Conservation (phyloP, 495 filamentous ascomycete genomes). For the Aspergillus cavernicola region DNA sequence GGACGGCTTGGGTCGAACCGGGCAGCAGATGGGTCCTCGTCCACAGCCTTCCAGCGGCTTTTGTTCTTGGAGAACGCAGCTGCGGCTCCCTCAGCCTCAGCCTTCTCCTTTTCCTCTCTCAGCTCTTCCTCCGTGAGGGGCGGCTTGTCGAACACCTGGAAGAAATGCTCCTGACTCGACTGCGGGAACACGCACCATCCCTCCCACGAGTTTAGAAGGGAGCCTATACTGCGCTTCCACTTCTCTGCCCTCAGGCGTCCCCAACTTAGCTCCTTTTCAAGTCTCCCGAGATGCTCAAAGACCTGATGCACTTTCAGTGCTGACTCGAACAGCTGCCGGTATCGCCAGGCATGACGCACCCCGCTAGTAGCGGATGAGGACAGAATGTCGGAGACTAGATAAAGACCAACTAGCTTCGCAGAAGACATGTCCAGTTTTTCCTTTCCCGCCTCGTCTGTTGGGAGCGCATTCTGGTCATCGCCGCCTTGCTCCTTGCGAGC, state of each 20-base stretch:
- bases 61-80: constrained; percentile 44
- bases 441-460: constrained; percentile 29
- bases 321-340: constrained; percentile 78
- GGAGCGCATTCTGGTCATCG: constrained; percentile 26
- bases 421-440: constrained; percentile 61
- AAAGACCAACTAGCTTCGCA: constrained; percentile 77
- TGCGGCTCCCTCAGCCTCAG: constrained; percentile 36
- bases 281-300: constrained; percentile 76
- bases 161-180: constrained; percentile 69
- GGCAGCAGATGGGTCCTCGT: constrained; percentile 46
- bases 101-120: constrained; percentile 49
- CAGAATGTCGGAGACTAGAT: constrained; percentile 84
- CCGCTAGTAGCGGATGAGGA: constrained; percentile 79
- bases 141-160: constrained; percentile 68
- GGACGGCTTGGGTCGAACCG: constrained; percentile 32
- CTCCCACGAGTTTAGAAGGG: constrained; percentile 78
- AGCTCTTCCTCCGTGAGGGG: constrained; percentile 53
- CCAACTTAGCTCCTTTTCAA: constrained; percentile 76
- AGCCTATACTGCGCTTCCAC: constrained; percentile 78
- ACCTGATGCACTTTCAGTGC: constrained; percentile 64
- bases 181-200: constrained; percentile 84
- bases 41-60: constrained; percentile 70
- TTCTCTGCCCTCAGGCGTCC: constrained; percentile 82
- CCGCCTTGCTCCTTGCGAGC: constrained; percentile 38
- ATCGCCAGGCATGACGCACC: constrained; percentile 86